These are phyloP conservation scores for Leishmania turanica DNA, from an alignment of 208 protist genomes.

Conservation along the genomic window DNA sequence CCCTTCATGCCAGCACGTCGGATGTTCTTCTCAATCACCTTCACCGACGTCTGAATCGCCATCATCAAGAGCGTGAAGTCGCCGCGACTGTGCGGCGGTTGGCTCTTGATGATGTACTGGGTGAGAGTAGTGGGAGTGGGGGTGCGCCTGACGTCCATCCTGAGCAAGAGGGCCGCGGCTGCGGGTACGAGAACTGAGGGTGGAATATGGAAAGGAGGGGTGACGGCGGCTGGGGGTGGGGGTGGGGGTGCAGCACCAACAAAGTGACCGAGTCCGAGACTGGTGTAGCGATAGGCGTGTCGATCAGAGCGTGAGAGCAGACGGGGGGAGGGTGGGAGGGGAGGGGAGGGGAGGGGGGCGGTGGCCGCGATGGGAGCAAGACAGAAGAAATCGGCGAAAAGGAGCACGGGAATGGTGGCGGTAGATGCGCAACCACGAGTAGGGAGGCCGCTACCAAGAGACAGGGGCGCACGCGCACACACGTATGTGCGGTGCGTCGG, in stretches of 20 bases:
- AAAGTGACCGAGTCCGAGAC: neutral
- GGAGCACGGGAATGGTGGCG: neutral
- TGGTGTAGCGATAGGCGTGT: neutral
- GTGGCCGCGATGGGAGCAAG: neutral
- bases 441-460: neutral
- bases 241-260: neutral
- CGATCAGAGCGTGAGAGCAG: neutral
- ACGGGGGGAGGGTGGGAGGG: neutral
- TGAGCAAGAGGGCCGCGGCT: constrained; percentile 2
- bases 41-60: constrained; percentile 88
- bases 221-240: neutral
- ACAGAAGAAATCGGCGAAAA: neutral
- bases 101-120: constrained; percentile 87
- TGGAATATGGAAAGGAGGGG: neutral
- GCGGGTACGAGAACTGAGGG: neutral
- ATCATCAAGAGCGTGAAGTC: constrained; percentile 92
- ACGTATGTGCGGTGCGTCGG: constrained; percentile 3
- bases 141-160: constrained; percentile 21
- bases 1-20: constrained; percentile 83
- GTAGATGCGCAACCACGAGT: neutral
- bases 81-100: constrained; percentile 74
- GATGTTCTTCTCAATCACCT: constrained; percentile 89
- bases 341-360: neutral
- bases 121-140: constrained; percentile 65
- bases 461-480: neutral